Evolutionary conservation across 257 asterid species (phyloP).

Genomic region (Ballota nigra): DNA sequence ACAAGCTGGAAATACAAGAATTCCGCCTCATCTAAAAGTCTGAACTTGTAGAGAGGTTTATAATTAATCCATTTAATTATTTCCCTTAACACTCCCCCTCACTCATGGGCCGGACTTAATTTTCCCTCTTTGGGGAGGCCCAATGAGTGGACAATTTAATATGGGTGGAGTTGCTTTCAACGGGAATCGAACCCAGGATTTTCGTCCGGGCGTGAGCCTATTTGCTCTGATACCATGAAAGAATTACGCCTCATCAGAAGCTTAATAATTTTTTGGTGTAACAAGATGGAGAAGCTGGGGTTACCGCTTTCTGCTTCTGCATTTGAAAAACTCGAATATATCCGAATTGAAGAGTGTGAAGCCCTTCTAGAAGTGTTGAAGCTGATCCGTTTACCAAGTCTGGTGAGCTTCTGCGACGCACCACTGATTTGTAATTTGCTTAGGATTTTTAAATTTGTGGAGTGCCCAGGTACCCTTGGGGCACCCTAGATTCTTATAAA

Average conservation of each 20-base stretch:
- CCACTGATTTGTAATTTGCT: neutral
- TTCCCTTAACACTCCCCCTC: too few species aligned
- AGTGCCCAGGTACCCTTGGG: neutral
- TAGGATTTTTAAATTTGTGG: neutral
- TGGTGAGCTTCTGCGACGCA: slow-evolving; percentile 21
- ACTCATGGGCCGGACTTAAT: too few species aligned
- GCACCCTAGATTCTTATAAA: neutral
- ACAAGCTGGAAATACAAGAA: neutral
- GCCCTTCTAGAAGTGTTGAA: neutral
- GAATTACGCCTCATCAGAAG: too few species aligned
- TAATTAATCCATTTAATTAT: too few species aligned
- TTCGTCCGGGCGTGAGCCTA: too few species aligned
- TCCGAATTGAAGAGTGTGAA: neutral
- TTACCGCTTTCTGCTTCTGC: slow-evolving; percentile 1
- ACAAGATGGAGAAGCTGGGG: neutral
- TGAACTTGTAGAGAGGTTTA: too few species aligned
- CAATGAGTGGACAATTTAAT: too few species aligned
- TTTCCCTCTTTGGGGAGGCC: too few species aligned
- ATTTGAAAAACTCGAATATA: neutral
- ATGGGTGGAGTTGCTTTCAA: too few species aligned
- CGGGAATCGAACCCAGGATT: too few species aligned
- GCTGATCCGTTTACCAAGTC: slow-evolving; percentile 11
- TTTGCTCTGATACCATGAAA: too few species aligned
- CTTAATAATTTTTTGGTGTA: neutral
- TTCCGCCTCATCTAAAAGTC: neutral